Conservation (phyloP, 2,329 filamentous ascomycete species). For the Cercospora sojina region DNA sequence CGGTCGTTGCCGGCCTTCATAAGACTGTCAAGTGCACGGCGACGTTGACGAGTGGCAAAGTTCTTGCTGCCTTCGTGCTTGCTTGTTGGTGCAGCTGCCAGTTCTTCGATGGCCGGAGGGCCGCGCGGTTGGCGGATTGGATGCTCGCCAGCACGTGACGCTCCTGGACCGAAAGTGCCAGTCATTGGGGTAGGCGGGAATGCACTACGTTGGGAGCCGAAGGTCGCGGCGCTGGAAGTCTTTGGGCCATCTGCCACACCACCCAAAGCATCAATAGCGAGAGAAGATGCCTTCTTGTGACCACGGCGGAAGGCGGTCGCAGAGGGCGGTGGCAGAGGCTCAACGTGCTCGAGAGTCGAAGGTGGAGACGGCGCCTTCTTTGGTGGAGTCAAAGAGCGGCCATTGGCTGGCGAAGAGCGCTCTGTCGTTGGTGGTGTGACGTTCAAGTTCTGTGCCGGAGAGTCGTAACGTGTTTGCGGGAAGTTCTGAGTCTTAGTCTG, state of each 20-base stretch:
- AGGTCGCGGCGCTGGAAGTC: constrained; percentile 57
- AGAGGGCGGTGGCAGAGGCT: constrained; percentile 80
- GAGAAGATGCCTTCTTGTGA: constrained; percentile 83
- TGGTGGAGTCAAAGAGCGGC: constrained; percentile 64
- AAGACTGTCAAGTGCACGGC: constrained; percentile 86
- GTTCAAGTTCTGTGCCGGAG: constrained; percentile 61
- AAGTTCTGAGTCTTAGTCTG: constrained; percentile 31
- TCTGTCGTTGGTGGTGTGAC: constrained; percentile 70
- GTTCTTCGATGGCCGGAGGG: constrained; percentile 86
- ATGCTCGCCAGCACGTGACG: constrained; percentile 90
- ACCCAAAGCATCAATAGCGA: constrained; percentile 58
- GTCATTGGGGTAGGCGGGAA: constrained; percentile 79
- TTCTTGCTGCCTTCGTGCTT: constrained; percentile 97
- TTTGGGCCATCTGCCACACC: constrained; percentile 67
- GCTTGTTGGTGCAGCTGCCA: constrained; percentile 82
- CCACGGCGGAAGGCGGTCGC: constrained; percentile 89
- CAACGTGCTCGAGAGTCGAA: constrained; percentile 54
- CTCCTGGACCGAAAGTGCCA: constrained; percentile 87
- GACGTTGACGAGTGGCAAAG: constrained; percentile 88
- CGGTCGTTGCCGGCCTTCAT: constrained; percentile 86
- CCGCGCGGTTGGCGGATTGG: constrained; percentile 89
- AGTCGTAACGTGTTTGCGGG: constrained; percentile 25
- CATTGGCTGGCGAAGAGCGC: constrained; percentile 52
- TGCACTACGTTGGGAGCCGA: constrained; percentile 44
- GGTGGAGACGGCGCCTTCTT: constrained; percentile 66